phyloP scores from a whole-genome alignment of 2,329 filamentous ascomycete genomes.

The Rhinocladiella similis region DNA sequence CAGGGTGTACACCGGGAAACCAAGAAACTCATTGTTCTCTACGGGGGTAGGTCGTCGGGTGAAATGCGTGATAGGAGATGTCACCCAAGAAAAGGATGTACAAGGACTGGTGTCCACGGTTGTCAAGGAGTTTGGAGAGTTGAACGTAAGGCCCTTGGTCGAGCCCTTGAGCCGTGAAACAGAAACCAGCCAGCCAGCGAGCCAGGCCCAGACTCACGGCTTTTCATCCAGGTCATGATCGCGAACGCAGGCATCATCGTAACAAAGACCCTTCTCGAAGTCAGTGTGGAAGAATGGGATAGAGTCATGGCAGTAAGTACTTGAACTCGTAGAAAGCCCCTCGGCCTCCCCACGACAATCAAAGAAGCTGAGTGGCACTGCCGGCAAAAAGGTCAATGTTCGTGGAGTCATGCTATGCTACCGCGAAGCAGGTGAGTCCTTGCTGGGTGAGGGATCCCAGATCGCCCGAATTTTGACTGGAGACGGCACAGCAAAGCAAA shows the following conservation, averaged over 20 bases:
- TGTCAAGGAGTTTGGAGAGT: slow-evolving; percentile 4
- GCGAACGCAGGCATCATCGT: slow-evolving; percentile 8
- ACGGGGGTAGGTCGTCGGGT: slow-evolving; percentile 1
- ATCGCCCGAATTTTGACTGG: not conserved
- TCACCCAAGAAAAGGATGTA: slow-evolving; percentile 5
- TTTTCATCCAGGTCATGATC: slow-evolving; percentile 6
- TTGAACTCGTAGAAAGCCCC: too few species aligned
- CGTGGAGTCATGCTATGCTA: slow-evolving; percentile 8
- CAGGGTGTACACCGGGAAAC: not conserved
- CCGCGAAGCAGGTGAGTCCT: slow-evolving; percentile 7
- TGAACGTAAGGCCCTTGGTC: not conserved
- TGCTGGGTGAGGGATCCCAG: not conserved
- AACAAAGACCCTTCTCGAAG: slow-evolving; percentile 2
- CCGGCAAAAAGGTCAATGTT: slow-evolving; percentile 8
- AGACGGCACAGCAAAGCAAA: slow-evolving; percentile 52
- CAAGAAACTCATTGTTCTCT: not conserved
- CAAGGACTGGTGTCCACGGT: slow-evolving; percentile 1
- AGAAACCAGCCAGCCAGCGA: too few species aligned
- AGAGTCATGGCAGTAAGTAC: slow-evolving; percentile 1
- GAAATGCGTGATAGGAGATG: slow-evolving; percentile 1
- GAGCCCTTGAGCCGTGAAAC: not conserved
- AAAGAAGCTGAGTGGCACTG: too few species aligned
- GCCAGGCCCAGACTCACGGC: not conserved
- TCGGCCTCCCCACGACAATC: too few species aligned
- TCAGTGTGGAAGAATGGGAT: slow-evolving; percentile 9